Evolutionary conservation across 805 yeast genomes (phyloP).

Genomic region (Saccharomycopsis sp.): DNA sequence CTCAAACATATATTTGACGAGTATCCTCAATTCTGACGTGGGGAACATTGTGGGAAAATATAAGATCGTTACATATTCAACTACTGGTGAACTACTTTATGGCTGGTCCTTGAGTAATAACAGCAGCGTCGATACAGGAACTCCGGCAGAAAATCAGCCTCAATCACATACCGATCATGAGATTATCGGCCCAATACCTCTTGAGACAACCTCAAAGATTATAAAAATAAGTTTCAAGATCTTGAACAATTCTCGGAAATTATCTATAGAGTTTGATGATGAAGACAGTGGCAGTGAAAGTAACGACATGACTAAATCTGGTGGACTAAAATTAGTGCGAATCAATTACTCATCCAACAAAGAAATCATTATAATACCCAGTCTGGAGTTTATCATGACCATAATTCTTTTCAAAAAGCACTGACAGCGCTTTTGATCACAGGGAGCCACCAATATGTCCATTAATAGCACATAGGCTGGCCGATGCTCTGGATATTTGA

Average conservation of each 20-base stretch:
- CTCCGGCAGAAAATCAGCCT: not conserved
- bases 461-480: too few species aligned
- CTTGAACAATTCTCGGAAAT: not conserved
- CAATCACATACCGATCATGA: not conserved
- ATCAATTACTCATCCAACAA: constrained; percentile 1
- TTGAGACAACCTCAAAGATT: not conserved
- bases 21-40: constrained; percentile 8
- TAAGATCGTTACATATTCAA: not conserved
- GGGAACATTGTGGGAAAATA: not conserved
- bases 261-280: not conserved
- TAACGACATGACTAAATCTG: not conserved
- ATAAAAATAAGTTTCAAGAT: not conserved
- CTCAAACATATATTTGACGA: constrained; percentile 9
- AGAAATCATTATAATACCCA: constrained; percentile 13
- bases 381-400: constrained; percentile 5
- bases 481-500: too few species aligned
- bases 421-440: too few species aligned
- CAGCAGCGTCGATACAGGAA: not conserved
- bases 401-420: constrained; percentile 2
- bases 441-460: too few species aligned
- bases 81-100: constrained; percentile 5
- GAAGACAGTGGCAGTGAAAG: not conserved
- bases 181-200: not conserved
- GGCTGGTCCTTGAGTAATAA: constrained; percentile 11
- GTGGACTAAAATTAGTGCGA: constrained; percentile 4